Conservation (phyloP, 371 early-diverging fungal species). For the Mucor circinelloides region DNA sequence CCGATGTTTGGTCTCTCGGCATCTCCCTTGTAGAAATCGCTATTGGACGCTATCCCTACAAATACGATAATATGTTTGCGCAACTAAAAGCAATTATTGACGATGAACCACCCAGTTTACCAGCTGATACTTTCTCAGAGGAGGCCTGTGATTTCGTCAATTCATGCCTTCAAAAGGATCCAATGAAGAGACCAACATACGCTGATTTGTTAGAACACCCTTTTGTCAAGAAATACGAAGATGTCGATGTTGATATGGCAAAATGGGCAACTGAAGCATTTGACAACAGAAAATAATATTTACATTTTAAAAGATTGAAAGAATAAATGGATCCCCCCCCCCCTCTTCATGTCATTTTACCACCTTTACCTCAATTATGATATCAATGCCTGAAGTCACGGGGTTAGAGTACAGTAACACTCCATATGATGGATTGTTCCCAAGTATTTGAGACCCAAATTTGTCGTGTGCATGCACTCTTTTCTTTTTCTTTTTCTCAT, state of each 20-base stretch:
- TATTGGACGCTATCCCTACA: slow-evolving; percentile 83
- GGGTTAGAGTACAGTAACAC: not conserved
- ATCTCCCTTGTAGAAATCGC: slow-evolving; percentile 93
- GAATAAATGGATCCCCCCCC: not conserved
- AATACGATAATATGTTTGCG: slow-evolving; percentile 76
- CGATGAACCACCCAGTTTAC: slow-evolving; percentile 77
- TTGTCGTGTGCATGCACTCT: not conserved
- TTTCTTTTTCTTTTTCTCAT: slow-evolving; percentile 13
- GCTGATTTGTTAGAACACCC: slow-evolving; percentile 73
- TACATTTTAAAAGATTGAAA: not conserved
- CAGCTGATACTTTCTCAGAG: slow-evolving; percentile 61
- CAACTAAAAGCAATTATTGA: slow-evolving; percentile 87
- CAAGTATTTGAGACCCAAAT: not conserved
- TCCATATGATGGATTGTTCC: not conserved
- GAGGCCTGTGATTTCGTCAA: slow-evolving; percentile 81
- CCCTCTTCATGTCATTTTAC: not conserved
- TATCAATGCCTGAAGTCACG: not conserved
- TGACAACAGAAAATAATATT: slow-evolving; percentile 8
- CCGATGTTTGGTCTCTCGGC: slow-evolving; percentile 92
- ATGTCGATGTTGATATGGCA: slow-evolving; percentile 78
- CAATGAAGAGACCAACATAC: slow-evolving; percentile 73
- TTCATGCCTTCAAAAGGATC: slow-evolving; percentile 77
- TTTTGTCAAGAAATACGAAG: slow-evolving; percentile 66
- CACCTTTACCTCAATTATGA: not conserved
- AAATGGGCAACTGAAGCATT: slow-evolving; percentile 67